Evolutionary conservation across 2,329 filamentous ascomycete species (phyloP), one percentile per base, ranked within the genome.

Genomic region (Cordyceps fumosorosea): DNA sequence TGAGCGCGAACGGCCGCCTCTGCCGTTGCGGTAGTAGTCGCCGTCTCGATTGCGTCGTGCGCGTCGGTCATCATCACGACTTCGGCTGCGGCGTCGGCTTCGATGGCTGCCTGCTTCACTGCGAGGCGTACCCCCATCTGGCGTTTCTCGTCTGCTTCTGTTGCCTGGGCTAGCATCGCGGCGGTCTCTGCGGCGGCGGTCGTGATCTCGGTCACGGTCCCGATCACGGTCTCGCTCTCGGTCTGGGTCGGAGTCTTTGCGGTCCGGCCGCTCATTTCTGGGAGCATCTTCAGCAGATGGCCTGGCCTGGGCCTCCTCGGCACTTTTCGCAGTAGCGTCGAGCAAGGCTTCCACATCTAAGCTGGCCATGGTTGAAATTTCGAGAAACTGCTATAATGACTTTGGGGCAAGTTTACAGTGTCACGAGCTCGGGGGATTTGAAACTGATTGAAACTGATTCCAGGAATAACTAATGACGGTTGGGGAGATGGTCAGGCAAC

Each of bases 281-380:
- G 83, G 81, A 69, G 86, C 84, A 66, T 80, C 78, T 65, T 85
- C 84, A 67, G 78, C 72, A 63, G 76, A 73, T 66, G 74, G 68
- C 69, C 77, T 77, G 65, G 69, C 72, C 64, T 79, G 79, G 69
- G 80, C 79, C 60, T 82, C 78, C 60, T 79, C 77, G 64, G 80
- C 77, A 67, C 81, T 80, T 73, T 86, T 87, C 58, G 90, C 90
- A 65, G 90, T 91, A 57, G 89, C 90, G 76, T 96, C 92, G 68
- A 97, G 86, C 67, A 97, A 84, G 67, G 91, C 91, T 81, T 97
- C 93, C 69, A 97, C 91, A 73, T 96, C 91, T 68, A 82, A 73
- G 62, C 75, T 78, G 58, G 79, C 75, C 80, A 83, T 82, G 65
- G 67, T 76, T 67, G 64, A 60, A 5, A 34, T 66, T 68, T 63